Evolutionary conservation across 2,329 filamentous ascomycete species (phyloP).

Genomic region (Apiospora saccharicola): DNA sequence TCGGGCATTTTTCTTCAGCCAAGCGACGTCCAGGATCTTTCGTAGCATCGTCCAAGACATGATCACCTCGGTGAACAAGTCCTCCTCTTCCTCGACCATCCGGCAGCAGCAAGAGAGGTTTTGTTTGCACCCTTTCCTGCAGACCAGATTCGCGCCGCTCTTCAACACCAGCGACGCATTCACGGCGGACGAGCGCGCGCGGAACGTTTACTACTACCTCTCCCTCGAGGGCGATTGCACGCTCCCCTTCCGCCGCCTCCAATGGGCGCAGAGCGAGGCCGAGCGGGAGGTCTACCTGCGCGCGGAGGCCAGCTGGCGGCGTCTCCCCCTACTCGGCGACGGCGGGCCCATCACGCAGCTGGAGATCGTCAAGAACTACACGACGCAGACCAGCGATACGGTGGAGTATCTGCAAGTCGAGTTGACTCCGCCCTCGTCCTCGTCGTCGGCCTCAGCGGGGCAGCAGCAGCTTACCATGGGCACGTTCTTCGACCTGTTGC

Average conservation of each 20-base stretch:
- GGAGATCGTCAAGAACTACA: slow-evolving; percentile 24
- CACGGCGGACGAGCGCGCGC: slow-evolving; percentile 28
- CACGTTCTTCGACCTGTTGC: slow-evolving; percentile 34
- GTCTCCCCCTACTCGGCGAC: slow-evolving; percentile 31
- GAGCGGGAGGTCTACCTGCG: slow-evolving; percentile 30
- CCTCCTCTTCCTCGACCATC: background rate
- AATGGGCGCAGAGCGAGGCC: slow-evolving; percentile 30
- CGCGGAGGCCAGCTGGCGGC: slow-evolving; percentile 35
- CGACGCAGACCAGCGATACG: slow-evolving; percentile 26
- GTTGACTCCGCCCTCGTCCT: slow-evolving; percentile 27
- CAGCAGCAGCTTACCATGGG: slow-evolving; percentile 32
- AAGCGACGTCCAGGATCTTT: slow-evolving; percentile 27
- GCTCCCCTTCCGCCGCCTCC: slow-evolving; percentile 34
- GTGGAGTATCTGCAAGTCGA: slow-evolving; percentile 35
- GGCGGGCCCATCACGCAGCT: slow-evolving; percentile 34
- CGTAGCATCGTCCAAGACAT: slow-evolving; percentile 26
- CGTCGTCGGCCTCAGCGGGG: background rate
- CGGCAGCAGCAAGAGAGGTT: background rate
- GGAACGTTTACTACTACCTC: slow-evolving; percentile 27
- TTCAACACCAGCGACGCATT: slow-evolving; percentile 34
- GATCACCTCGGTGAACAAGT: background rate
- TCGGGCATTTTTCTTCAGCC: slow-evolving; percentile 28
- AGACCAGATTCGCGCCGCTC: slow-evolving; percentile 30
- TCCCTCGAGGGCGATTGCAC: slow-evolving; percentile 33
- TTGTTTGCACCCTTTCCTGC: slow-evolving; percentile 30